Conservation (phyloP, 495 filamentous ascomycete genomes). For the Penicillium steckii region DNA sequence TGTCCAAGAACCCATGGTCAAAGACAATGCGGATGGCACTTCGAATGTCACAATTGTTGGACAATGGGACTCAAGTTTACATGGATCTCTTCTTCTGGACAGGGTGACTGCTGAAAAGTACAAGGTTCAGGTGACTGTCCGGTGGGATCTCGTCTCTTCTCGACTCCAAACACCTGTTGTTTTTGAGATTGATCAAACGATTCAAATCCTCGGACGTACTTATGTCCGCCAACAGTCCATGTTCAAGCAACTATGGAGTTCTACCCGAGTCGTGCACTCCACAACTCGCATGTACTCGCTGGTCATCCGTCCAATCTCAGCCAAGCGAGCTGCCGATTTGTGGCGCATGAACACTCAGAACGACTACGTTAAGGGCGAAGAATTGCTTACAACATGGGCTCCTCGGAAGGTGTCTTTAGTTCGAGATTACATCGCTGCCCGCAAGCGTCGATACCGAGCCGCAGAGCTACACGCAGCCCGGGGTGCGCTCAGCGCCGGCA, state of each 20-base stretch:
- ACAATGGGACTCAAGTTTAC: slow-evolving; percentile 96
- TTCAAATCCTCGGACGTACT: slow-evolving; percentile 80
- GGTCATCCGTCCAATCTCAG: slow-evolving; percentile 78
- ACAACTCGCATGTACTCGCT: slow-evolving; percentile 82
- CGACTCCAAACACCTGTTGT: slow-evolving; percentile 79
- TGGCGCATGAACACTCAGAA: slow-evolving; percentile 97
- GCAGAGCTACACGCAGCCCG: slow-evolving; percentile 80
- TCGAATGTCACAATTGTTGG: slow-evolving; percentile 80
- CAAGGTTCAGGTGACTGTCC: slow-evolving; percentile 80
- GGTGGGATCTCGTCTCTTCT: slow-evolving; percentile 77
- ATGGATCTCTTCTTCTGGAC: slow-evolving; percentile 86
- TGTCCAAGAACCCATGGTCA: slow-evolving; percentile 69
- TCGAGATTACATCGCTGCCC: slow-evolving; percentile 70
- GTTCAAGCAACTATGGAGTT: slow-evolving; percentile 84
- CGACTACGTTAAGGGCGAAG: slow-evolving; percentile 94
- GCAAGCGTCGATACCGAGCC: slow-evolving; percentile 66
- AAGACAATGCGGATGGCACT: slow-evolving; percentile 85
- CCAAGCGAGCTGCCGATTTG: slow-evolving; percentile 86
- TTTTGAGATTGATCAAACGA: slow-evolving; percentile 74
- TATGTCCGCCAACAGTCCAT: slow-evolving; percentile 82
- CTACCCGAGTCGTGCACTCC: slow-evolving; percentile 80
- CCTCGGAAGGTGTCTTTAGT: slow-evolving; percentile 88
- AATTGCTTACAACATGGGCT: slow-evolving; percentile 77
- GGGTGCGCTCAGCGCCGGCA: slow-evolving; percentile 56
- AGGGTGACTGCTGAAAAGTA: slow-evolving; percentile 87